Conservation (phyloP, 2,329 filamentous ascomycete genomes). For the Xylariaceae sp. region DNA sequence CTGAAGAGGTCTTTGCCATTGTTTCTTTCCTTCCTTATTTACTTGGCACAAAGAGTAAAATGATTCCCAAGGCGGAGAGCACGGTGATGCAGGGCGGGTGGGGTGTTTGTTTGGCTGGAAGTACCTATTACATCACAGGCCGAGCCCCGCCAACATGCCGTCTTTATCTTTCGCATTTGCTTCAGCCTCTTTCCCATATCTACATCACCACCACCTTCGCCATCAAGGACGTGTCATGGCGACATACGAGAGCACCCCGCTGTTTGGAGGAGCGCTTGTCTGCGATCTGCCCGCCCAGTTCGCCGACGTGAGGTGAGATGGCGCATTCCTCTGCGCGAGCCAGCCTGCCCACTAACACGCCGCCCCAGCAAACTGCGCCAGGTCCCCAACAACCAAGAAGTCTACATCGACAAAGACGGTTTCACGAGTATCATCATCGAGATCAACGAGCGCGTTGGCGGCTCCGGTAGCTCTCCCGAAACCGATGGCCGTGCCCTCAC, state of each 20-base stretch:
- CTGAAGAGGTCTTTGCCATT: no score
- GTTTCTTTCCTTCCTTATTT: no score
- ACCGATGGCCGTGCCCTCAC: constrained; percentile 68
- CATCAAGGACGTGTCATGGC: no score
- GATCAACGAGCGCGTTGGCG: constrained; percentile 75
- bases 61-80: no score
- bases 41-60: no score
- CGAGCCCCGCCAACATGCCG: no score
- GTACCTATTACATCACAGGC: no score
- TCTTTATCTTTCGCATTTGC: no score
- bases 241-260: constrained; percentile 53
- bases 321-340: constrained; percentile 1
- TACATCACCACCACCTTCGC: no score
- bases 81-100: no score
- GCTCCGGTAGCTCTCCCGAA: constrained; percentile 49
- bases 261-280: constrained; percentile 70
- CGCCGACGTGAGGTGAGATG: constrained; percentile 65
- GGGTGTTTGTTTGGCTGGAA: no score
- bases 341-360: constrained; percentile 9
- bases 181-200: no score
- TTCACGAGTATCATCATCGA: constrained; percentile 88
- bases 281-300: constrained; percentile 65
- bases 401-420: constrained; percentile 79
- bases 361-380: constrained; percentile 61
- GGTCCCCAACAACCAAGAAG: constrained; percentile 85